Evolutionary conservation across 768 basidiomycete genomes (phyloP), one percentile per base, ranked within the genome.

Genomic region (Flagelloscypha sp.): DNA sequence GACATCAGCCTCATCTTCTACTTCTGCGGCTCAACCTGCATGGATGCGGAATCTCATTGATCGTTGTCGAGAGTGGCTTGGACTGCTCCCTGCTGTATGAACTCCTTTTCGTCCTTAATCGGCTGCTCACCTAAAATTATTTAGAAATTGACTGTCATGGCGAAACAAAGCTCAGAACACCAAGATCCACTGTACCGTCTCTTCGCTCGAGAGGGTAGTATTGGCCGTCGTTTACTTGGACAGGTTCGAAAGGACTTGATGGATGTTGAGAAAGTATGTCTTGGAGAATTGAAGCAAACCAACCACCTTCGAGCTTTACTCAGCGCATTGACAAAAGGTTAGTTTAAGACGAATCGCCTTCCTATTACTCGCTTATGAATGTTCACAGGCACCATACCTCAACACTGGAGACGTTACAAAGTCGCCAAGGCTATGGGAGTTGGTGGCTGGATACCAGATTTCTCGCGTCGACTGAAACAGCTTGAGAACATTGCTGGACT

Each of bases 241-340:
- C 76, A 78, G 38, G 84, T 98, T 34, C 72, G 79, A 33, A 76
- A 66, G 54, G 95, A 98, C 54, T 74, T 99, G 12, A 59, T 63
- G 9, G 80, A 89, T 46, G 76, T 97, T 20, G 71, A 82, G 39
- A 76, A 79, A 50, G 86, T 95, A 27, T 92, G 88, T 57, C 70
- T 78, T 48, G 93, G 92, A 33, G 74, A 74, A 44, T 62, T 89
- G 34, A 95, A 95, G 66, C 93, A 95, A 58, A 98, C 94, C 1
- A 99, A 99, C 53, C 88, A 95, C 50, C 65, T 94, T 19, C 80
- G 95, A n/a, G 78, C 76, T 4, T 65, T 99, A 18, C 84, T 98
- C 79, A 86, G 86, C 46, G 71, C 79, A 23, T 62, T 94, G 39
- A 92, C 82, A 9, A 95, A 94, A 70, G 92, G 93, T 82, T 45